phyloP scores from a whole-genome alignment of 1,284 basidiomycete genomes.

The Wolfiporia cocos region DNA sequence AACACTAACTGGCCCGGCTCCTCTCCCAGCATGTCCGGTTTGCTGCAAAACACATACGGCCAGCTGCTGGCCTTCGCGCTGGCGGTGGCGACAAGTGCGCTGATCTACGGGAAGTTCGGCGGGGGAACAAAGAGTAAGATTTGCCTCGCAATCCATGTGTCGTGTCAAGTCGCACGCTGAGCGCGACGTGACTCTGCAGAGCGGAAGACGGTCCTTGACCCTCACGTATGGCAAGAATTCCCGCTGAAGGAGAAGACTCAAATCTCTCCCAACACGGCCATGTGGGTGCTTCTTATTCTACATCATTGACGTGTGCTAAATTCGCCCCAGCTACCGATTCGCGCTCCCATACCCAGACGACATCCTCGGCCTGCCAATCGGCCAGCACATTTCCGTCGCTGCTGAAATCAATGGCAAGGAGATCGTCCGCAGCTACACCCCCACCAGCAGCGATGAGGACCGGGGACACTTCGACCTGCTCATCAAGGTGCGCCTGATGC shows the following conservation, averaged over 20 bases:
- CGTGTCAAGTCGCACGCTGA: constrained; percentile 6
- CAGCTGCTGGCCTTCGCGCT: constrained; percentile 34
- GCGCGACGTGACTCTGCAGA: constrained; percentile 34
- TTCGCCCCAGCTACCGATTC: constrained; percentile 78
- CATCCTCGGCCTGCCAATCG: constrained; percentile 89
- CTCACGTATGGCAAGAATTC: constrained; percentile 78
- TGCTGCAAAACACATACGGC: constrained; percentile 19
- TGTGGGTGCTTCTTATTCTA: constrained; percentile 44
- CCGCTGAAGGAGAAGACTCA: constrained; percentile 76
- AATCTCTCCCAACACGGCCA: constrained; percentile 93
- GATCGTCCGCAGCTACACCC: constrained; percentile 90
- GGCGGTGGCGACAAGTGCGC: constrained; percentile 27
- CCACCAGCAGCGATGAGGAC: constrained; percentile 90
- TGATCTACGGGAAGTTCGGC: constrained; percentile 41
- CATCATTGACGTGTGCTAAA: neutral
- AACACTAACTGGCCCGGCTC: constrained; percentile 6
- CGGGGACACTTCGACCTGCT: constrained; percentile 92
- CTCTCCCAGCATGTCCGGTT: constrained; percentile 13
- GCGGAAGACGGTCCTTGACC: constrained; percentile 64
- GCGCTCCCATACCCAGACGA: constrained; percentile 68
- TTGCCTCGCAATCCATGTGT: constrained; percentile 17
- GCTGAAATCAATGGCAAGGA: constrained; percentile 91
- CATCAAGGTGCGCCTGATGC: constrained; percentile 68
- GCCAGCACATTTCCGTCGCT: constrained; percentile 91
- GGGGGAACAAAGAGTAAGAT: constrained; percentile 26